Evolutionary conservation across 805 yeast species (phyloP).

Genomic region (Candida awuae): DNA sequence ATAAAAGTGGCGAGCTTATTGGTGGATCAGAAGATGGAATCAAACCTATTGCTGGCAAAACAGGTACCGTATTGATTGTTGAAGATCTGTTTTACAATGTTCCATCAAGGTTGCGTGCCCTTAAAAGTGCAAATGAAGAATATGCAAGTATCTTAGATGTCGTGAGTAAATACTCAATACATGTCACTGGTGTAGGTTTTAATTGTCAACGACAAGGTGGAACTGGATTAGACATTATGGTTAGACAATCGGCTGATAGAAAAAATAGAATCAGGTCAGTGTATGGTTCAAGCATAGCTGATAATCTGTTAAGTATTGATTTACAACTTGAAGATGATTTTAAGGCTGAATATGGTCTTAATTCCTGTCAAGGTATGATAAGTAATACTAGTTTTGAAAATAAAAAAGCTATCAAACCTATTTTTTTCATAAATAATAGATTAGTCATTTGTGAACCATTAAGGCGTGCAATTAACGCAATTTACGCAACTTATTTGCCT

Average conservation of each 20-base stretch:
- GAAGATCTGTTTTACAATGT: conserved; percentile 87
- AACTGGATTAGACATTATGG: conserved; percentile 42
- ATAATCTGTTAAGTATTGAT: conserved; percentile 47
- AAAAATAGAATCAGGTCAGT: conserved; percentile 68
- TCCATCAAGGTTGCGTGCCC: conserved; percentile 65
- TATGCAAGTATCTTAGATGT: conserved; percentile 71
- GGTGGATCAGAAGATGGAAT: conserved; percentile 33
- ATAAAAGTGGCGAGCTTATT: conserved; percentile 52
- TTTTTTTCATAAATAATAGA: conserved; percentile 80
- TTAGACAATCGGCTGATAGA: conserved; percentile 41
- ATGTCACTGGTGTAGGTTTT: conserved; percentile 60
- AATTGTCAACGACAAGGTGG: conserved; percentile 68
- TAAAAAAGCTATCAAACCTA: conserved; percentile 58
- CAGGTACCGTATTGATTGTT: conserved; percentile 77
- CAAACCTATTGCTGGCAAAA: conserved; percentile 74
- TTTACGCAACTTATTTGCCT: conserved; percentile 63
- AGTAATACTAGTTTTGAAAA: conserved; percentile 64
- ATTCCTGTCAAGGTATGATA: conserved; percentile 48
- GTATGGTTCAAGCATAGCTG: conserved; percentile 63
- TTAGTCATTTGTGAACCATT: conserved; percentile 78
- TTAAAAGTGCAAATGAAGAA: conserved; percentile 65
- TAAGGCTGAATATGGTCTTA: conserved; percentile 38
- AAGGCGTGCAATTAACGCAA: conserved; percentile 53
- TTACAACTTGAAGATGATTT: conserved; percentile 25
- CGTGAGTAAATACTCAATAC: conserved; percentile 75